Evolutionary conservation across 2,329 filamentous ascomycete genomes (phyloP).

Genomic region (Fulvia fulva): DNA sequence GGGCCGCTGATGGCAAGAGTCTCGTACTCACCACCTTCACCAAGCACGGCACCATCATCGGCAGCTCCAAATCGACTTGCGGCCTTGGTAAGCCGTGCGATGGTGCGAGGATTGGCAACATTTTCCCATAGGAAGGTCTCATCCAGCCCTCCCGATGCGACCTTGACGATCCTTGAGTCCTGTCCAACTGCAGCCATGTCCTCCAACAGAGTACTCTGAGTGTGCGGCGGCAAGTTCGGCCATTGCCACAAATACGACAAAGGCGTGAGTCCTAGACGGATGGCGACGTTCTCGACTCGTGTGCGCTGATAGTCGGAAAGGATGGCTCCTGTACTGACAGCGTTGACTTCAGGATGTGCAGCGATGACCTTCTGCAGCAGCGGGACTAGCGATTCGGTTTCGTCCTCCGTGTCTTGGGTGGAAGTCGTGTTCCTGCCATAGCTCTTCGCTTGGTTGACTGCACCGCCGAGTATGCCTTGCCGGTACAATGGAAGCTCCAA

Average conservation of each 20-base stretch:
- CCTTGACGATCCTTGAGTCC: conserved; percentile 90
- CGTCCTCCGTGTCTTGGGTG: conserved; percentile 65
- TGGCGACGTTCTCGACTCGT: conserved; percentile 84
- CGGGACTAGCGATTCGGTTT: conserved; percentile 81
- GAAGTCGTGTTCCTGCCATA: conserved; percentile 49
- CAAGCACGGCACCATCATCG: conserved; percentile 68
- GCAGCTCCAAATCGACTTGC: conserved; percentile 64
- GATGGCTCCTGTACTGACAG: conserved; percentile 86
- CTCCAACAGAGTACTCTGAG: conserved; percentile 56
- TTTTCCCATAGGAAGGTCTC: conserved; percentile 76
- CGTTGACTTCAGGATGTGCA: conserved; percentile 75
- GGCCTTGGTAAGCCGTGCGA: conserved; percentile 49
- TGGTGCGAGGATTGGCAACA: conserved; percentile 57
- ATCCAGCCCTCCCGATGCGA: conserved; percentile 84
- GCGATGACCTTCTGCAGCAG: conserved; percentile 65
- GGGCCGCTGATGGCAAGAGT: conserved; percentile 85
- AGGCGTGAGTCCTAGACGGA: conserved; percentile 76
- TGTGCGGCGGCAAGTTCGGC: conserved; percentile 61
- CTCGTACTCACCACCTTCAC: conserved; percentile 95
- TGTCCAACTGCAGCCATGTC: conserved; percentile 78
- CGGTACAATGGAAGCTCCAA: conserved; percentile 82
- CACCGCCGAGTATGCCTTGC: conserved; percentile 66
- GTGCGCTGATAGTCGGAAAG: conserved; percentile 94
- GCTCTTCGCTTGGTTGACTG: conserved; percentile 66
- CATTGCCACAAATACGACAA: conserved; percentile 93